A percentile compares a stretch with the other conserved stretches of the same genome.
Evolutionary conservation across 768 basidiomycete genomes (phyloP).

Genomic region (Sarcodon aspratus): DNA sequence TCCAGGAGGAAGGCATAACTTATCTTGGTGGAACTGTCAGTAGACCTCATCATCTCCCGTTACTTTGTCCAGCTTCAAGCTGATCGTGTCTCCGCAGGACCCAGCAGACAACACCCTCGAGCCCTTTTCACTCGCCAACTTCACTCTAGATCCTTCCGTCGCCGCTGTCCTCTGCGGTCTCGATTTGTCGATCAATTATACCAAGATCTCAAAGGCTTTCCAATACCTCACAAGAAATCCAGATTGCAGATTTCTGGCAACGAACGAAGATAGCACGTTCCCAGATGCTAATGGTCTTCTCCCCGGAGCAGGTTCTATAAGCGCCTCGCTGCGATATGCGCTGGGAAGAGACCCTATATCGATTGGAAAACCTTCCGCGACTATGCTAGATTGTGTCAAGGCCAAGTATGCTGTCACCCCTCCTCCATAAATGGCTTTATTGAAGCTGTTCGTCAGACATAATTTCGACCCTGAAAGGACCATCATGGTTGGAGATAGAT

Average conservation of each 20-base stretch:
- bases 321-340: conserved; percentile 70
- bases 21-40: conserved; percentile 80
- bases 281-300: conserved; percentile 63
- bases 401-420: conserved; percentile 36
- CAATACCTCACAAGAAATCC: conserved; percentile 78
- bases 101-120: conserved; percentile 71
- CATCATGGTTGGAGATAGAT: conserved; percentile 92
- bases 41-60: neutral
- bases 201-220: conserved; percentile 88
- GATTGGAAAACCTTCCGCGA: conserved; percentile 84
- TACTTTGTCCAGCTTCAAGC: neutral
- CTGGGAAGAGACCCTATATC: conserved; percentile 59
- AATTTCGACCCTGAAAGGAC: conserved; percentile 78
- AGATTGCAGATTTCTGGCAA: conserved; percentile 76
- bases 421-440: neutral
- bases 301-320: conserved; percentile 80
- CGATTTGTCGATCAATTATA: conserved; percentile 82
- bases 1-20: conserved; percentile 74
- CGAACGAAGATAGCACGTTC: conserved; percentile 90
- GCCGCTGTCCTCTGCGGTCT: conserved; percentile 94
- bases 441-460: conserved; percentile 39
- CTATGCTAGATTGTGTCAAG: conserved; percentile 90
- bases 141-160: conserved; percentile 65
- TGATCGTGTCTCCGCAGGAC: conserved; percentile 38
- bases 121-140: conserved; percentile 56